Conservation (phyloP, 1,139 yeast species). For the Geotrichum australiense region DNA sequence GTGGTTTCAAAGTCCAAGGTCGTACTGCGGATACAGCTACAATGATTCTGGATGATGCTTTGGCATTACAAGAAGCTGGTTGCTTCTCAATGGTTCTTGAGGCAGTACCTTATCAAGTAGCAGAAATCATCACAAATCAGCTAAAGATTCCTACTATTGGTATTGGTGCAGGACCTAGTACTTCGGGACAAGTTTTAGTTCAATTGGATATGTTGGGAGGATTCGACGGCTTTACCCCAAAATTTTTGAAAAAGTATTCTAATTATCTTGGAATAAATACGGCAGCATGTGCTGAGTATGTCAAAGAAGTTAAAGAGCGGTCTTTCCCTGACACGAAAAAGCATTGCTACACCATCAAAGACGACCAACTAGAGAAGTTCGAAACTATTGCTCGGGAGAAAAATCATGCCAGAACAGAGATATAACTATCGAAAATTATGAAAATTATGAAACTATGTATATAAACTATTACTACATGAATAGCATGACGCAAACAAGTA, state of each 20-base stretch:
- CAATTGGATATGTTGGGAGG: constrained; percentile 76
- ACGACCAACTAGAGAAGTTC: constrained; percentile 53
- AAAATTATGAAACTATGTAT: too few relatives aligned
- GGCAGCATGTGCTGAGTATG: constrained; percentile 48
- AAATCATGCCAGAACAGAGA: too few relatives aligned
- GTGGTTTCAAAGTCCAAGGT: constrained; percentile 90
- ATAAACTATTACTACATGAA: too few relatives aligned
- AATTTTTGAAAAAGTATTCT: constrained; percentile 69
- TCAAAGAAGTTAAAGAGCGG: constrained; percentile 47
- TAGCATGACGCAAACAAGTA: too few relatives aligned
- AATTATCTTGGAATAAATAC: constrained; percentile 47
- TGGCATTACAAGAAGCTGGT: constrained; percentile 67
- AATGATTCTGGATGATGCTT: constrained; percentile 60
- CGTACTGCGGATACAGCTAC: constrained; percentile 48
- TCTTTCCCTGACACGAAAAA: constrained; percentile 53
- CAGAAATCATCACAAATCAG: constrained; percentile 52
- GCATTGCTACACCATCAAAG: constrained; percentile 69
- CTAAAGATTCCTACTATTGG: constrained; percentile 80
- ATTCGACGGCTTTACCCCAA: constrained; percentile 52
- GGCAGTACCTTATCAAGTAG: constrained; percentile 78
- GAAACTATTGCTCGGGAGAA: constrained; percentile 24
- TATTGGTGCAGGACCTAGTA: constrained; percentile 84
- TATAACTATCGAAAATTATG: too few relatives aligned
- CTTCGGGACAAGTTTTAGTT: constrained; percentile 88
- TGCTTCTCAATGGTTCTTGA: constrained; percentile 72